Conservation (phyloP, 164 flowering plant species). For the Taxillus chinensis region DNA sequence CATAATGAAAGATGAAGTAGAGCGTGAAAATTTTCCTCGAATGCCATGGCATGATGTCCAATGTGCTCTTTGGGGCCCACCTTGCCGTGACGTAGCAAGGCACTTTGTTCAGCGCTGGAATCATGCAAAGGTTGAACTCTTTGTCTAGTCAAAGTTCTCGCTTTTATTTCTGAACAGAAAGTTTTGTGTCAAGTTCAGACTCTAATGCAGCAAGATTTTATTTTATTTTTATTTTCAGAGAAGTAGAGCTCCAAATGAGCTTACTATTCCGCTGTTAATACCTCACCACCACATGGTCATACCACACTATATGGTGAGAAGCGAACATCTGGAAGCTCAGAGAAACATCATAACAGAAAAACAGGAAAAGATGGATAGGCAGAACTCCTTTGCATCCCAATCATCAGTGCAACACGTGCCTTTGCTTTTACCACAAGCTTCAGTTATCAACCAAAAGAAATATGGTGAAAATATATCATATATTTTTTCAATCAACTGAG, state of each 20-base stretch:
- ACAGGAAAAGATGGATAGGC: not conserved
- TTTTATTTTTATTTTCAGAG: not conserved
- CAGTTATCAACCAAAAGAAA: not conserved
- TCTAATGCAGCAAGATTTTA: no score
- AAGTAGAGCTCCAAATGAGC: constrained; percentile 4
- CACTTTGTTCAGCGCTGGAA: constrained; percentile 7
- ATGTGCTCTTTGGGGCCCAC: constrained; percentile 7
- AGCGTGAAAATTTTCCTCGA: constrained; percentile 1
- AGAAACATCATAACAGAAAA: not conserved
- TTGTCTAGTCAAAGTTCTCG: no score
- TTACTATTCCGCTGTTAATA: not conserved
- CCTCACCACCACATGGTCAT: constrained; percentile 9
- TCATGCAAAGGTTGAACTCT: constrained; percentile 5
- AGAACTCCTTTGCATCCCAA: not conserved
- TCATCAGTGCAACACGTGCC: constrained; percentile 1
- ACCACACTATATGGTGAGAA: constrained; percentile 3
- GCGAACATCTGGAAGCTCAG: not conserved
- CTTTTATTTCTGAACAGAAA: no score
- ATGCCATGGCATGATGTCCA: constrained; percentile 10
- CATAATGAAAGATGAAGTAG: constrained; percentile 4
- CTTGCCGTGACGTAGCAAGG: constrained; percentile 7
- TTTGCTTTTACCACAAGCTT: constrained; percentile 5
- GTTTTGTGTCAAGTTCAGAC: no score
- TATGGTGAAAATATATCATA: not conserved
- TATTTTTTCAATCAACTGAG: not conserved